Evolutionary conservation across 768 basidiomycete genomes (phyloP), one percentile per base, ranked within the genome.

Genomic region (Pleurotus giganteus): DNA sequence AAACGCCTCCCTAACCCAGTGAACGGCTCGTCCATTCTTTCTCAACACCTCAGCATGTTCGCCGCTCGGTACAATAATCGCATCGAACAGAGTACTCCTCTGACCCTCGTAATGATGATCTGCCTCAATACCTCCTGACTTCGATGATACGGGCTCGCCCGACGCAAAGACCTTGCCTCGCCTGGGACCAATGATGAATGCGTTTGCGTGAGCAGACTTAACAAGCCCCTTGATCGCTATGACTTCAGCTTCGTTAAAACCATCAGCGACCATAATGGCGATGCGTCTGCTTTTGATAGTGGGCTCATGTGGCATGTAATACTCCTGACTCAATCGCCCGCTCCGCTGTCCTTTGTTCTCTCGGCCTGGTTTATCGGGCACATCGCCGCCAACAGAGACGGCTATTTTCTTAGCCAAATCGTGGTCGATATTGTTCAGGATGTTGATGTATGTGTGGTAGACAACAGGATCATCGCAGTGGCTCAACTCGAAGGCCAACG

Each of bases 1-100:
- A 69, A 89, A 94, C 2, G 90, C 86, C 69, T 94, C 92, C 42
- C 89, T 80, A 2, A 89, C 80, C 77, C 87, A 92, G 65, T 95
- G 90, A n/a, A 91, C 71, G 6, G 78, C 78, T 17, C 92, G 80
- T 4, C 92, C 94, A 46, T 79, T 81, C 60, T 75, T 74, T 6
- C 72, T 64, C 31, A 93, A 75, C 27, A 75, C 64, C 64, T 82
- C 78, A n/a, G 74, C 77, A 64, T 86, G 84, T 29, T 75, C 72
- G 7, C 92, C 91, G 17, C 86, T 86, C 9, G 91, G 84, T 61
- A 95, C 82, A 61, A 89, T 78, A 58, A 94, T 58, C 0, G 90
- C 89, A 65, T 95, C 94, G 63, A 91, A 96, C 67, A 88, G 63
- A 0, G 91, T 94, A 31, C 89, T 91, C 45, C 93, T 79, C 63